Base-by-base conservation (phyloP, 495 filamentous ascomycete genomes). In the Rhizodiscina lignyota region DNA sequence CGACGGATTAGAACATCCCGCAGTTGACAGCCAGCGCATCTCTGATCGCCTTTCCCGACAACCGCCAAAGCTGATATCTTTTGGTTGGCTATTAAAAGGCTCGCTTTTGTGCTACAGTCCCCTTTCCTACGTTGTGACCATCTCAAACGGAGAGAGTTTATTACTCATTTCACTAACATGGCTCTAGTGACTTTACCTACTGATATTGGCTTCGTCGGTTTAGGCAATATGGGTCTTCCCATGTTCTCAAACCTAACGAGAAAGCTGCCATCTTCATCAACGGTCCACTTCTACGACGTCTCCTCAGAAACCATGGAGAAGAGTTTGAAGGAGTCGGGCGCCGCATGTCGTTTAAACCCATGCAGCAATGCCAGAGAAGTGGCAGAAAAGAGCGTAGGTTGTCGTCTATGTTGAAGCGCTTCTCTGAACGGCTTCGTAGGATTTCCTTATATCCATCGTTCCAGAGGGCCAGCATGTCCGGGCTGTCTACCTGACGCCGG, bases 191-290 rank as follows among this genome's bases (percentile, higher is more conserved):
- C 36, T 10, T 42, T 36, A 17, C 41, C 17, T 1, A 38, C 24
- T 13, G n/a, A n/a, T n/a, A 13, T 66, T 26, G 63, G 63, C 19
- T 66, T 64, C 45, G 55, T 67, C 35, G 63, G 63, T 43, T 51
- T 66, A 1, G 63, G 62, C 4, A 44, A 48, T n/a, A 67, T 66
- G 63, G 63, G 63, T 5, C 51, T 46, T 22, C 59, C 53, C 21
- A 67, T 67, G 60, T 52, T 51, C 13, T 34, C 33, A n/a, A 54
- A 64, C 32, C 42, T 67, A 19, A 40, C 48, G 2, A 44, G 51
- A 13, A 67, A 67, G 33, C 41, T 62, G n/a, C 45, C 48, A 5
- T 21, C 33, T 2, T 36, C 43, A 13, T 43, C 52, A 1, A 37
- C 42, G 1, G 38, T 66, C 15, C 44, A 56, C 24, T 45, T 67